Percentiles rank a stretch among this genome's conserved stretches.
Conservation (phyloP, 2,329 filamentous ascomycete species). For the Alternaria postmessia region DNA sequence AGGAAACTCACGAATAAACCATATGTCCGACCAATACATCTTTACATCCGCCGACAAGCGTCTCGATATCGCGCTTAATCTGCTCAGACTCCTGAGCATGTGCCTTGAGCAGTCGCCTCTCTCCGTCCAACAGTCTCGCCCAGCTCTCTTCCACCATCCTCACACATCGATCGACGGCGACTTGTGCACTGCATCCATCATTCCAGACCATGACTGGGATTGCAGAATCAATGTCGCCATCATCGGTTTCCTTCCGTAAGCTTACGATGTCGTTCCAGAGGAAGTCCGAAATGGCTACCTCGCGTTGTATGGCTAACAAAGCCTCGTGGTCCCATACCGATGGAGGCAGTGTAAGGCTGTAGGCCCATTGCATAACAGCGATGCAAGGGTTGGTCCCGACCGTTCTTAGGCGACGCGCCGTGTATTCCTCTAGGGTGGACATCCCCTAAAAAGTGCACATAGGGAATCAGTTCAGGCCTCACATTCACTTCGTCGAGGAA, state of each 20-base stretch:
- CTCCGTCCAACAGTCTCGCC: slow-evolving; percentile 7
- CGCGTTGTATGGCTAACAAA: slow-evolving; percentile 10
- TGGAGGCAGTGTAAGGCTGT: slow-evolving; percentile 9
- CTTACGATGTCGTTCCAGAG: slow-evolving; percentile 22
- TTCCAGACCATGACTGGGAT: slow-evolving; percentile 22
- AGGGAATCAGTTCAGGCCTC: not conserved
- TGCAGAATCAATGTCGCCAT: slow-evolving; percentile 17
- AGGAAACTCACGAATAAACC: slow-evolving; percentile 6
- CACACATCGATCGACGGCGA: slow-evolving; percentile 16
- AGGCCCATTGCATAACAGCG: slow-evolving; percentile 16
- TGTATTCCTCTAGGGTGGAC: slow-evolving; percentile 16
- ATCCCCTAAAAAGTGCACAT: not conserved
- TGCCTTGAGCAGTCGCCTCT: slow-evolving; percentile 6
- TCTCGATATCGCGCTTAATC: slow-evolving; percentile 9
- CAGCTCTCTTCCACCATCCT: slow-evolving; percentile 14
- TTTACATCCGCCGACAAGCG: slow-evolving; percentile 14
- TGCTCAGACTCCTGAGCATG: slow-evolving; percentile 7
- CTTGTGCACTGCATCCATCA: slow-evolving; percentile 16
- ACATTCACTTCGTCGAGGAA: not conserved
- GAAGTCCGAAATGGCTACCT: slow-evolving; percentile 16
- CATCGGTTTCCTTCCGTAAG: slow-evolving; percentile 19
- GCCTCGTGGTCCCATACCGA: slow-evolving; percentile 16
- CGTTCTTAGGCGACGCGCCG: slow-evolving; percentile 11
- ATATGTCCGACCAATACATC: slow-evolving; percentile 21
- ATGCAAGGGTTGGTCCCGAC: slow-evolving; percentile 17